Evolutionary conservation across 257 asterid species (phyloP).

Genomic region (Rubia yunnanensis): DNA sequence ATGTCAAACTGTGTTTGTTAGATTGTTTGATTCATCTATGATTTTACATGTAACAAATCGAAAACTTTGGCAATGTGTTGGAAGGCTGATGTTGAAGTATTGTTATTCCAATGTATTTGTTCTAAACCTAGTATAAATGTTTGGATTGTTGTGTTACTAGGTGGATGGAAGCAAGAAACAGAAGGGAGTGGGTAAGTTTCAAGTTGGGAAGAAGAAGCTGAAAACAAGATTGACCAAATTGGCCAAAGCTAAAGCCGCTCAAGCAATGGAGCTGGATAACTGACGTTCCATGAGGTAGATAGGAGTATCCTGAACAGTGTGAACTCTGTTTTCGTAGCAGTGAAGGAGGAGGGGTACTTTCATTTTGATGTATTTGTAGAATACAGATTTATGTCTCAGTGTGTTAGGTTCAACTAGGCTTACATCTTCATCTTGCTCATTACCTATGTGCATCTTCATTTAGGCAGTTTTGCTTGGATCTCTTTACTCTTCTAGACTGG

Average conservation of each 20-base stretch:
- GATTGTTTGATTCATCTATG: background rate
- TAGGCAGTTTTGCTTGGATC: background rate
- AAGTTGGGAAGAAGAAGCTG: constrained; percentile 90
- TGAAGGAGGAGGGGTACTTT: background rate
- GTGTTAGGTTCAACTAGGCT: background rate
- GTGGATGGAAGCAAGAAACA: constrained; percentile 82
- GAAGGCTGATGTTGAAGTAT: background rate
- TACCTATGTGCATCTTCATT: background rate
- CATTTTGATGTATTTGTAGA: background rate
- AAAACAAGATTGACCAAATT: constrained; percentile 75
- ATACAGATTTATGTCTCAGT: background rate
- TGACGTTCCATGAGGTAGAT: constrained; percentile 20
- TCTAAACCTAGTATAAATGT: constrained; percentile 2
- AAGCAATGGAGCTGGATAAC: constrained; percentile 89
- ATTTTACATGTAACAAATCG: too few species aligned
- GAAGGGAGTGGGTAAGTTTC: constrained; percentile 65
- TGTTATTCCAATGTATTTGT: background rate
- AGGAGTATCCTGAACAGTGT: background rate
- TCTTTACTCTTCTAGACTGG: background rate
- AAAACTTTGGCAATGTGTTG: background rate
- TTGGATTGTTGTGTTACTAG: constrained; percentile 30
- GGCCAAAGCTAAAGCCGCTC: constrained; percentile 97
- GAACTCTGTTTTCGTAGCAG: background rate
- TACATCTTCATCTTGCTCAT: background rate
- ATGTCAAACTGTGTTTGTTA: background rate